Percentiles rank a stretch among this genome's conserved stretches.
phyloP scores from a whole-genome alignment of 805 yeast genomes.

The Cyberlindnera maclurae region DNA sequence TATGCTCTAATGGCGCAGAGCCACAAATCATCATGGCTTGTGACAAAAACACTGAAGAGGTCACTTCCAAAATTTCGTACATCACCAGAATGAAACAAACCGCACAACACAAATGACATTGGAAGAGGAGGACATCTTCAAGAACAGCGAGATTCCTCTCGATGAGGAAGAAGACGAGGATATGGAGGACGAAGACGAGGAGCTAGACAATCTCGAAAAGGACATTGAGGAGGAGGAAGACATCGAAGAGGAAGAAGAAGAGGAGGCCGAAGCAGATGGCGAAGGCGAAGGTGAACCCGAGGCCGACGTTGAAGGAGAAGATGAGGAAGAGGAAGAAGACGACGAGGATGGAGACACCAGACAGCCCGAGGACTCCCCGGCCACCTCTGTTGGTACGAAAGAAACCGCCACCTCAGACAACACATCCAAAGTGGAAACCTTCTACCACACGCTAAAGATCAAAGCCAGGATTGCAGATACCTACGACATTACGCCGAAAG shows the following conservation, averaged over 20 bases:
- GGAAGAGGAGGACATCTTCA: constrained; percentile 21
- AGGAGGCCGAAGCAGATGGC: constrained; percentile 24
- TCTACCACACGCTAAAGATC: constrained; percentile 28
- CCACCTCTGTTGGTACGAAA: neutral
- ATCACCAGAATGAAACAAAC: too few species aligned
- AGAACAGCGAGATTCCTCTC: constrained; percentile 16
- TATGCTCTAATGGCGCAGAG: too few species aligned
- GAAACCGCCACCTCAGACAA: constrained; percentile 1
- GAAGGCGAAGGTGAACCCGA: constrained; percentile 16
- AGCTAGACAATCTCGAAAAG: constrained; percentile 2
- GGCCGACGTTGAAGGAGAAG: constrained; percentile 10
- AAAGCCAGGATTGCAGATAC: constrained; percentile 46
- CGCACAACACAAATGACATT: constrained; percentile 2
- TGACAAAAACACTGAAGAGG: too few species aligned
- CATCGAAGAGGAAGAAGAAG: constrained; percentile 17
- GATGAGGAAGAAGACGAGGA: constrained; percentile 24
- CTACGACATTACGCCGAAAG: constrained; percentile 74
- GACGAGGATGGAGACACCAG: constrained; percentile 3
- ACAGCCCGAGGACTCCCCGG: constrained; percentile 1
- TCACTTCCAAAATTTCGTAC: too few species aligned
- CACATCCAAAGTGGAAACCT: constrained; percentile 3
- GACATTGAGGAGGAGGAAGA: constrained; percentile 21
- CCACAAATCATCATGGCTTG: too few species aligned
- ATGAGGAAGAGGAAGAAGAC: constrained; percentile 3
- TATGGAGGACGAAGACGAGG: constrained; percentile 21